Evolutionary conservation across 371 early-diverging fungal species (phyloP), one percentile per base, ranked within the genome.

Genomic region (Funneliformis caledonium): DNA sequence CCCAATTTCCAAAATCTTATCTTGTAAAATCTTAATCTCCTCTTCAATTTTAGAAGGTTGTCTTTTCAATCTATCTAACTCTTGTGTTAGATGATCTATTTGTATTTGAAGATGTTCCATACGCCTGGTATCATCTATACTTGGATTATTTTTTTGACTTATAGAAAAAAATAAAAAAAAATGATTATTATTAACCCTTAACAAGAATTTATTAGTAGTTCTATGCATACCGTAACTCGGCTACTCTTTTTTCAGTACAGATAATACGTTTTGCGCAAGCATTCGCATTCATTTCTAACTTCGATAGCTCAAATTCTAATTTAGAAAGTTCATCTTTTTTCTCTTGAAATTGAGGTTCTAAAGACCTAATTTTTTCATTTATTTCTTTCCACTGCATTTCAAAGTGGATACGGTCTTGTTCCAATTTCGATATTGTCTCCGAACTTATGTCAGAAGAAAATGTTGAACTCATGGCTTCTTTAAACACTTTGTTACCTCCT

Each of bases 1-100:
- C 26, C 98, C 98, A 12, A 92, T 95, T 75, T 96, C 91, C 86
- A 97, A 88, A 78, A 98, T 97, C 80, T 95, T 89, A 52, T 95
- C 92, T 76, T 97, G 97, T 22, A 98, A 86, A 16, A 87, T 87
- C 60, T 90, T 87, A 76, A 95, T 94, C 16, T 88, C 92, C 4
- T 85, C 88, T 72, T 94, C 92, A 64, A 95, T 92, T 9, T 87
- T 76, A 22, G 83, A 78, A 48, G 88, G 83, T 45, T 89, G 85
- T 69, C 81, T 81, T 74, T 88, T 88, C 67, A 92, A 83, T 81
- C 78, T 72, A 2, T 56, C 73, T 10, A 84, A 69, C 47, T 85
- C 86, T 33, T 84, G 84, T 12, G 85, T 86, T 9, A 88, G 84
- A 2, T 86, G 85, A 1, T 78, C 82, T 42, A 89, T 87, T 65